phyloP scores from a whole-genome alignment of 2,329 filamentous ascomycete genomes.

The Massarina eburnea region DNA sequence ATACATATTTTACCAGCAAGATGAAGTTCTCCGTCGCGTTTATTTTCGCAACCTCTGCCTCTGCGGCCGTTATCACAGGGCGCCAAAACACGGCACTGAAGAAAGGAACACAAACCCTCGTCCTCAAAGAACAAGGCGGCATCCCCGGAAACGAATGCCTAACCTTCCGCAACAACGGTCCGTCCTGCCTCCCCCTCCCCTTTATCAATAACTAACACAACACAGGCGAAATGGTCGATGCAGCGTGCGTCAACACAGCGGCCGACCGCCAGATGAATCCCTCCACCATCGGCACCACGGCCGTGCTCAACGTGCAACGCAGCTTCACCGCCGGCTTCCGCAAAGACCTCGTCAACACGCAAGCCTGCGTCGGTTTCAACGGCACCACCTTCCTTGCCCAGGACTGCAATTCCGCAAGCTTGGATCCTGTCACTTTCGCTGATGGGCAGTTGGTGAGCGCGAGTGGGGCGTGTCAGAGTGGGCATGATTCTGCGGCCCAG shows the following conservation, averaged over 20 bases:
- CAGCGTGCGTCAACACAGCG: slow-evolving; percentile 41
- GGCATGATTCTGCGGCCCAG: slow-evolving; percentile 16
- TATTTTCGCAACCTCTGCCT: not conserved
- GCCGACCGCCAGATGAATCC: slow-evolving; percentile 47
- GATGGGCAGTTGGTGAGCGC: slow-evolving; percentile 15
- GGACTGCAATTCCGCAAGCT: slow-evolving; percentile 29
- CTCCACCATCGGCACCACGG: slow-evolving; percentile 32
- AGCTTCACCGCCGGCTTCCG: slow-evolving; percentile 44
- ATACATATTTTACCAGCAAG: not conserved
- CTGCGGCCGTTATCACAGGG: not conserved
- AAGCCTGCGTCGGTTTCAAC: slow-evolving; percentile 47
- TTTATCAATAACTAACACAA: slow-evolving; percentile 1
- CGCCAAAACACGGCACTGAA: not conserved
- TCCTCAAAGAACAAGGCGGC: slow-evolving; percentile 45
- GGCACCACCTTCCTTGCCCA: slow-evolving; percentile 42
- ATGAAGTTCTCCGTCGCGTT: not conserved
- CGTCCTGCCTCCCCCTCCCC: not conserved
- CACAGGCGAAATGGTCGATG: slow-evolving; percentile 47
- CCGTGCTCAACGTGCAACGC: slow-evolving; percentile 44
- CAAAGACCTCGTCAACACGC: slow-evolving; percentile 41
- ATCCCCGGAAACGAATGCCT: slow-evolving; percentile 32
- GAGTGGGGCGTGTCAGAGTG: slow-evolving; percentile 16
- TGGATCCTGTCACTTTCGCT: slow-evolving; percentile 16
- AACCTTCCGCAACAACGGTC: slow-evolving; percentile 49
- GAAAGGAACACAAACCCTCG: slow-evolving; percentile 25